Conservation (phyloP, 768 basidiomycete species). For the Glaciozyma antarctica region DNA sequence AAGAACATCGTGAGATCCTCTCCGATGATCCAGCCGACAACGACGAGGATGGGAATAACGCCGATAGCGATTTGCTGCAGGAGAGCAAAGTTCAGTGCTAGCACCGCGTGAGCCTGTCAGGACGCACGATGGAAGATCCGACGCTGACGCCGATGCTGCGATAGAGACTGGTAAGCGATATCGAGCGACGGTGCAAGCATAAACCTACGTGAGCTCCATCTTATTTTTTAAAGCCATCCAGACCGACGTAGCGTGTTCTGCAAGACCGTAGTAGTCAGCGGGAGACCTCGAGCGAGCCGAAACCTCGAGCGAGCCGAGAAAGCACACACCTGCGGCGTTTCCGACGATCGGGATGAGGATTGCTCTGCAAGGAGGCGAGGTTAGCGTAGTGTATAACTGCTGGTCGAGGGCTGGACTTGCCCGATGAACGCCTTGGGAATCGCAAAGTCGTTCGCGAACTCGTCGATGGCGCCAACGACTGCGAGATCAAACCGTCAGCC, state of each 20-base stretch:
- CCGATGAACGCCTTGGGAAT: conserved; percentile 56
- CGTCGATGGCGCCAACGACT: conserved; percentile 89
- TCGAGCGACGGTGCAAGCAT: conserved; percentile 30
- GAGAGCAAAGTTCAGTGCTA: not conserved
- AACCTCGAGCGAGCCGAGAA: not conserved
- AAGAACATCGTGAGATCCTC: conserved; percentile 38
- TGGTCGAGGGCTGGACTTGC: not conserved
- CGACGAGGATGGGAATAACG: conserved; percentile 71
- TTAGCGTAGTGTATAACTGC: not conserved
- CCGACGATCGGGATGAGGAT: conserved; percentile 79
- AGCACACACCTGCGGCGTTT: conserved; percentile 30
- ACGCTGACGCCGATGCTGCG: conserved; percentile 37
- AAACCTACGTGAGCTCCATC: conserved; percentile 54
- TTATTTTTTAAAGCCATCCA: conserved; percentile 80
- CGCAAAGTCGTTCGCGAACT: conserved; percentile 66
- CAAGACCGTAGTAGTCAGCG: conserved; percentile 35
- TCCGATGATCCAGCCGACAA: conserved; percentile 66
- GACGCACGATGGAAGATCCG: conserved; percentile 39
- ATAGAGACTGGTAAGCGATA: too few species aligned
- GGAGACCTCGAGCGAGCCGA: not conserved
- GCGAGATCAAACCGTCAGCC: not conserved
- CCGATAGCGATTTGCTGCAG: conserved; percentile 25
- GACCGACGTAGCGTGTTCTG: conserved; percentile 64
- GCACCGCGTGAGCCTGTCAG: not conserved
- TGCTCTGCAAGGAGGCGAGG: conserved; percentile 58